Evolutionary conservation across 2,329 filamentous ascomycete genomes (phyloP).

Genomic region (Cordyceps fumosorosea): DNA sequence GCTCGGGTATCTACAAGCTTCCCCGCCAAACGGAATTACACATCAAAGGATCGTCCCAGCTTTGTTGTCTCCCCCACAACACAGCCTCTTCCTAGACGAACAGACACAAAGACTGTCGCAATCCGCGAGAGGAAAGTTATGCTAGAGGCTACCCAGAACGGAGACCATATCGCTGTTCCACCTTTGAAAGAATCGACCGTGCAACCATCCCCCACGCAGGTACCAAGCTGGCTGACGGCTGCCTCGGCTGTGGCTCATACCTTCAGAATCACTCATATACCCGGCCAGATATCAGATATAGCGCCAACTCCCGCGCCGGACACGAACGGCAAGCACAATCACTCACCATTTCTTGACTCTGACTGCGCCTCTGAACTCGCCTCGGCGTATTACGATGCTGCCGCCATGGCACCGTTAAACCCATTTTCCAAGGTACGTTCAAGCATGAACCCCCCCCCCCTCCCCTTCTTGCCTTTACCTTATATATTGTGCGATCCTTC

Average conservation of each 20-base stretch:
- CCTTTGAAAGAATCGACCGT: neutral
- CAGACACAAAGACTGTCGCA: neutral
- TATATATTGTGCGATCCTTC: neutral
- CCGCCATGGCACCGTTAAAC: conserved; percentile 51
- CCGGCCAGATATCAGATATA: neutral
- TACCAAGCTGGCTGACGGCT: conserved; percentile 4
- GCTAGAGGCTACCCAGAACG: conserved; percentile 4
- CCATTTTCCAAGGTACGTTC: conserved; percentile 46
- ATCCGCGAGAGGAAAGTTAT: neutral
- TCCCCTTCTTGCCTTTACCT: no score
- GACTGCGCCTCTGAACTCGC: conserved; percentile 16
- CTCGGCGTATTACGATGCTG: conserved; percentile 51
- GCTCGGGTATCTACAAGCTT: neutral
- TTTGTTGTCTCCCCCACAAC: neutral
- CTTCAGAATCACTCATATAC: conserved; percentile 5
- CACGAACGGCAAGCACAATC: neutral
- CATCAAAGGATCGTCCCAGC: neutral
- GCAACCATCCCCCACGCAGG: no score
- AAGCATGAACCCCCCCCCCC: no score
- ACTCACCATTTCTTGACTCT: neutral
- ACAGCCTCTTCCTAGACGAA: neutral
- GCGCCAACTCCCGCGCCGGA: neutral
- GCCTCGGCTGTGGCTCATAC: conserved; percentile 11
- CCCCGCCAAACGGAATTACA: neutral
- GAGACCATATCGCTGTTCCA: neutral